Evolutionary conservation across 805 yeast species (phyloP).

Genomic region (Sugiyamaella valdiviana): DNA sequence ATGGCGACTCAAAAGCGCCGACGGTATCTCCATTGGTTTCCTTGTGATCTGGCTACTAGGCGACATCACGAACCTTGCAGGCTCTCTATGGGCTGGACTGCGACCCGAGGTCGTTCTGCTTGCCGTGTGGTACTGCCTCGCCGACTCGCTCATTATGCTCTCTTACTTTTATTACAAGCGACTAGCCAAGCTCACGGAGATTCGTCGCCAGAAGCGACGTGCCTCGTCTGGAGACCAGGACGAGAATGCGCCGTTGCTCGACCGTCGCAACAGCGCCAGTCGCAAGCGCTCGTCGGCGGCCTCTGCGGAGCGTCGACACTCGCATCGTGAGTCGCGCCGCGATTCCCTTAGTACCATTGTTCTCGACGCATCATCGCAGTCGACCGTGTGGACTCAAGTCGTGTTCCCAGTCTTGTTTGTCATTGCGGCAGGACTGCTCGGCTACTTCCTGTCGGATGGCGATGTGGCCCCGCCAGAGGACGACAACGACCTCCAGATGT

Average conservation of each 20-base stretch:
- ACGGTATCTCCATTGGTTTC: conserved; percentile 67
- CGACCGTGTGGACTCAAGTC: conserved; percentile 43
- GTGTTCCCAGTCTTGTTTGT: conserved; percentile 59
- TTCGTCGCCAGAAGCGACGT: conserved; percentile 1
- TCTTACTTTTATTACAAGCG: conserved; percentile 52
- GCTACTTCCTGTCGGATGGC: conserved; percentile 48
- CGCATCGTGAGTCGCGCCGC: conserved; percentile 26
- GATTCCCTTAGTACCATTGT: conserved; percentile 51
- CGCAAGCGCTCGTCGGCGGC: conserved; percentile 7
- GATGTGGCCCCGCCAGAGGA: conserved; percentile 18
- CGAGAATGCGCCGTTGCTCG: conserved; percentile 23
- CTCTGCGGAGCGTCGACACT: not conserved
- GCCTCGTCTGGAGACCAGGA: conserved; percentile 11
- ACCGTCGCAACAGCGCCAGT: conserved; percentile 26
- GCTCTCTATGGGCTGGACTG: conserved; percentile 63
- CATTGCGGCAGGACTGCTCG: conserved; percentile 53
- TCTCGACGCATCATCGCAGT: conserved; percentile 36
- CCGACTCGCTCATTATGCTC: conserved; percentile 53
- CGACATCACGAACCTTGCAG: conserved; percentile 59
- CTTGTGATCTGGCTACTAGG: conserved; percentile 66
- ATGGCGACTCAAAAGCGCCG: conserved; percentile 66
- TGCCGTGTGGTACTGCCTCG: conserved; percentile 72
- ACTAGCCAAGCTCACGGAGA: conserved; percentile 7
- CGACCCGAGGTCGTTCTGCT: conserved; percentile 63
- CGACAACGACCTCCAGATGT: conserved; percentile 24